Percentiles rank a stretch among this genome's conserved stretches.
phyloP scores from a whole-genome alignment of 768 basidiomycete genomes.

The Naganishia antarctica region DNA sequence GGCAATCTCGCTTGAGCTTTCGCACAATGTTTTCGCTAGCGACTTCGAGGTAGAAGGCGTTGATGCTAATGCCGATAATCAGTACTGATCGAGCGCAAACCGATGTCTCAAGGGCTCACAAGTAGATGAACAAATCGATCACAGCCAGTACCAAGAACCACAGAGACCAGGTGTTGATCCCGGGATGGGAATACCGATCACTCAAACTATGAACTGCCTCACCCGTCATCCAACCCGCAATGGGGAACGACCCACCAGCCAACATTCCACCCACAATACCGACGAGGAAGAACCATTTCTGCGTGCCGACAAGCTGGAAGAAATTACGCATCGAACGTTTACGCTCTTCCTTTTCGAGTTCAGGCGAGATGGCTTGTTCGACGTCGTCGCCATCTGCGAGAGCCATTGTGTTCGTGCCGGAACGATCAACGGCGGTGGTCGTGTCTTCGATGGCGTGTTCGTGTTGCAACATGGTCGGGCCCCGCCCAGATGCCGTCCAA shows the following conservation, averaged over 20 bases:
- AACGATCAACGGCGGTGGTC: background rate
- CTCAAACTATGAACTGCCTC: slow-evolving; percentile 33
- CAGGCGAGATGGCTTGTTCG: slow-evolving; percentile 4
- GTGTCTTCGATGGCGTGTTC: background rate
- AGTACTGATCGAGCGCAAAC: background rate
- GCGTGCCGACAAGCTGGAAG: slow-evolving; percentile 27
- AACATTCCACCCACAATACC: slow-evolving; percentile 32
- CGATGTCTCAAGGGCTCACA: background rate
- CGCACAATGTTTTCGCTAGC: slow-evolving; percentile 36
- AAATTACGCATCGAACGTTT: slow-evolving; percentile 25
- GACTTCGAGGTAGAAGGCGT: slow-evolving; percentile 37
- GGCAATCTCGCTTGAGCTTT: slow-evolving; percentile 32
- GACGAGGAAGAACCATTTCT: slow-evolving; percentile 26
- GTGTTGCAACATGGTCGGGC: slow-evolving; percentile 7
- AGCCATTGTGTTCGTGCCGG: background rate
- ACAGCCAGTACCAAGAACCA: slow-evolving; percentile 45
- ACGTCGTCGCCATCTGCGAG: background rate
- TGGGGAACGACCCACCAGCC: slow-evolving; percentile 35
- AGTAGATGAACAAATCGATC: slow-evolving; percentile 29
- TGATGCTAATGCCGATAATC: slow-evolving; percentile 17
- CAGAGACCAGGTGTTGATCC: slow-evolving; percentile 36
- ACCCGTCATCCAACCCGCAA: slow-evolving; percentile 42
- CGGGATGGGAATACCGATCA: slow-evolving; percentile 25
- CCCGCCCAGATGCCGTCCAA: slow-evolving; percentile 1
- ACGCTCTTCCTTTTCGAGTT: slow-evolving; percentile 17